phyloP scores from a whole-genome alignment of 345 rosid species.

The Bruguiera sexangula region DNA sequence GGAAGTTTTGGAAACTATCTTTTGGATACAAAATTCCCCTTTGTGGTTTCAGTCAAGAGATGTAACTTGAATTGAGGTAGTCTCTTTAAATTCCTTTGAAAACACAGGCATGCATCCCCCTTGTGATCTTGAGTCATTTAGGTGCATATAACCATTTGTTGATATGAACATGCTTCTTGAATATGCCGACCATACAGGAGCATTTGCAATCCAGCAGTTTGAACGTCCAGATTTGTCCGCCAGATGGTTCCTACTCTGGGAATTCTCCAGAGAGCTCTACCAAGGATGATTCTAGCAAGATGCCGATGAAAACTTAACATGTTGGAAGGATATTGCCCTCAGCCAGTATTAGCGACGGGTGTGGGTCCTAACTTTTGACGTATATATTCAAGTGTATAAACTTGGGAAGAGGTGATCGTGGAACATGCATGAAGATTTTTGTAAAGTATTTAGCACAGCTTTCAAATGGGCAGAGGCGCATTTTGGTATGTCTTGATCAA shows the following conservation, averaged over 20 bases:
- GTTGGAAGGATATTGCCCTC: slow-evolving; percentile 14
- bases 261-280: slow-evolving; percentile 32
- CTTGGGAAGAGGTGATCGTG: slow-evolving; percentile 33
- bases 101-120: too few species aligned
- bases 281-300: slow-evolving; percentile 10
- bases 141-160: neutral
- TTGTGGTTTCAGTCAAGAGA: neutral
- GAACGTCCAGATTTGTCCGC: slow-evolving; percentile 42
- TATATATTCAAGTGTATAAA: slow-evolving; percentile 39
- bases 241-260: slow-evolving; percentile 25
- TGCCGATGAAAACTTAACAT: slow-evolving; percentile 23
- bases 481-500: slow-evolving; percentile 14
- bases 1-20: neutral
- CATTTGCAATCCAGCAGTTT: slow-evolving; percentile 35
- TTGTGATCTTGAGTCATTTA: neutral
- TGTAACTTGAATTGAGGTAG: too few species aligned
- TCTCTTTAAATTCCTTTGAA: too few species aligned
- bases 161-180: neutral
- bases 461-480: slow-evolving; percentile 16
- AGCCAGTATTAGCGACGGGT: slow-evolving; percentile 17
- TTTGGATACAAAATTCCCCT: too few species aligned
- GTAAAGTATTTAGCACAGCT: slow-evolving; percentile 25
- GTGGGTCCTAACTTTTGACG: slow-evolving; percentile 29
- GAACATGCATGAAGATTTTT: slow-evolving; percentile 30
- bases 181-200: slow-evolving; percentile 33